Base-by-base conservation (phyloP, 345 rosid genomes). In the Cardamine chenopodiifolia region DNA sequence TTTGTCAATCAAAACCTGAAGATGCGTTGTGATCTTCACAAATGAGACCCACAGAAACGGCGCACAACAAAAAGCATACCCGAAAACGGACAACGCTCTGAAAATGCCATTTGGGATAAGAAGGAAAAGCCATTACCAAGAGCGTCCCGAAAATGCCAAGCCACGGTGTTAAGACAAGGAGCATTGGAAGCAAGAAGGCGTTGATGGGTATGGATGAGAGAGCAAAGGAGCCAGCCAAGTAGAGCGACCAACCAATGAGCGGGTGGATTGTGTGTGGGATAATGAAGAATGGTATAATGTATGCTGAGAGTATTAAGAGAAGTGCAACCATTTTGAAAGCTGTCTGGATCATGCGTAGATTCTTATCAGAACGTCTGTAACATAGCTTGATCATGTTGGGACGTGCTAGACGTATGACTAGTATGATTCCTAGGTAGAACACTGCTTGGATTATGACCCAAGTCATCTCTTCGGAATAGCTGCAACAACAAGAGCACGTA, bases 231-330 rank as follows among this genome's bases (percentile, higher is more conserved):
- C 97, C 97, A 4, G 87, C 79, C 77, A 92, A 78, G 85, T 95
- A 95, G 19, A 95, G 22, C 3, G 77, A 78, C 98, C 99, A 95
- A 34, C 98, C 99, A 1, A 88, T 59, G 44, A 95, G 2, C 1
- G 98, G 97, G 74, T 95, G 92, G n/a, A 92, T 74, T 2, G 99
- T 95, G 31, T 82, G 78, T 44, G 98, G 99, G 34, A 92, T 84
- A 56, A 84, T 76, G 78, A 91, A 83, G 87, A 89, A 89, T 3
- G 99, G 98, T 39, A 88, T 49, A 4, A 78, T n/a, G 80, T 95
- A 92, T 19, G 96, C 88, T 15, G 85, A 86, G 20, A 95, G 80
- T 67, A 95, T 87, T n/a, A 87, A 88, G 84, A 92, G 84, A 15
- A 90, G 42, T 11, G 94, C 92, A 6, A 87, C 10, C 17, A 85